phyloP scores from a whole-genome alignment of 106 monocot species.

The Dactylorhiza incarnata region DNA sequence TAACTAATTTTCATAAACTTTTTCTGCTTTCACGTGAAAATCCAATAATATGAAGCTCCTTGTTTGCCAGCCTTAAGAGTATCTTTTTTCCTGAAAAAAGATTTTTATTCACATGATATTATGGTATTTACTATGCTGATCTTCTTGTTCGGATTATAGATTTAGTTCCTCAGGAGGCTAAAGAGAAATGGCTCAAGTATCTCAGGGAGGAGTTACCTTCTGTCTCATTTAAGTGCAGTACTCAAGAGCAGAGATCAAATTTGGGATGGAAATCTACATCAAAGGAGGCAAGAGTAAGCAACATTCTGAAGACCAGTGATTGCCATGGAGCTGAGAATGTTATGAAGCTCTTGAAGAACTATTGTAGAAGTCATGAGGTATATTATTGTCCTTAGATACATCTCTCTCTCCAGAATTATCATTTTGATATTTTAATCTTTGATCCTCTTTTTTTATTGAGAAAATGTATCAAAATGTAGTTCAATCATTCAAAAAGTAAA shows the following conservation, averaged over 20 bases:
- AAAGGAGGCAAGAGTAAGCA: conserved; percentile 52
- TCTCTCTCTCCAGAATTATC: not conserved
- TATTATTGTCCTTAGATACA: not conserved
- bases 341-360: conserved; percentile 90
- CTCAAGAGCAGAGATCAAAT: conserved; percentile 84
- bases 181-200: conserved; percentile 97
- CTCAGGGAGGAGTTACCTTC: conserved; percentile 84
- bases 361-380: conserved; percentile 90
- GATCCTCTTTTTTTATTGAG: too few relatives aligned
- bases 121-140: not conserved
- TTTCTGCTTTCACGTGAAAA: not conserved
- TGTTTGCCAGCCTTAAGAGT: not conserved
- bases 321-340: conserved; percentile 96
- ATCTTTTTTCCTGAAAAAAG: too few relatives aligned
- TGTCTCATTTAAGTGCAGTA: conserved; percentile 98
- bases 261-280: conserved; percentile 74
- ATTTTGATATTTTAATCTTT: too few relatives aligned
- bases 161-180: conserved; percentile 82
- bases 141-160: conserved; percentile 29
- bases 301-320: conserved; percentile 77
- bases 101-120: not conserved
- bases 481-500: too few relatives aligned
- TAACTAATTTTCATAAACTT: not conserved
- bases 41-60: not conserved
- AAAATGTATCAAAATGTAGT: too few relatives aligned